A percentile compares a stretch with the other conserved stretches of the same genome.
Evolutionary conservation across 73 alveolate genomes (phyloP).

Genomic region (Stentor coeruleus): DNA sequence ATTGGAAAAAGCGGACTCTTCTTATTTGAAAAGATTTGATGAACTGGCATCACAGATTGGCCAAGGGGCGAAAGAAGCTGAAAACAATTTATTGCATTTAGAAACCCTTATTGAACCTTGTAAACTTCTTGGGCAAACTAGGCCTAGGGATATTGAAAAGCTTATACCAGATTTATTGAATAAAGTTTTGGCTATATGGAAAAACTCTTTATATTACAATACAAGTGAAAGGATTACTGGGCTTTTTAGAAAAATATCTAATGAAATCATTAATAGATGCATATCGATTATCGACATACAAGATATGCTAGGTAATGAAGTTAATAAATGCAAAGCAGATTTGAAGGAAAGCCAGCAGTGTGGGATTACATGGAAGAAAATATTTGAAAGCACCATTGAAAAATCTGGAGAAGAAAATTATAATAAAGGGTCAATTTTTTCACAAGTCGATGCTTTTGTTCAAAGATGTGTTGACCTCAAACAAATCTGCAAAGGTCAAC

Average conservation of each 20-base stretch:
- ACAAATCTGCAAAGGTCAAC: conserved; percentile 97
- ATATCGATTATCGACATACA: conserved; percentile 72
- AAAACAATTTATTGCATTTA: conserved; percentile 71
- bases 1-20: conserved; percentile 64
- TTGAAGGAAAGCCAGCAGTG: conserved; percentile 83
- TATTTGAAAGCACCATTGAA: conserved; percentile 45
- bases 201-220: conserved; percentile 80
- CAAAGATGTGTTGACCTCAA: conserved; percentile 97
- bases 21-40: conserved; percentile 68
- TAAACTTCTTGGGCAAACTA: conserved; percentile 66
- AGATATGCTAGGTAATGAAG: conserved; percentile 90
- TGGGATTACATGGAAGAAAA: conserved; percentile 88
- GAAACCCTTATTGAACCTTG: conserved; percentile 81
- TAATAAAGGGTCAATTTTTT: conserved; percentile 93
- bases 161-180: conserved; percentile 79
- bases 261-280: conserved; percentile 86
- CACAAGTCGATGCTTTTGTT: conserved; percentile 99
- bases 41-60: conserved; percentile 74
- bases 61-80: conserved; percentile 79
- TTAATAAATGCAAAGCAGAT: conserved; percentile 86
- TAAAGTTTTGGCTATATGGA: conserved; percentile 81
- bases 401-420: neutral
- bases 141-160: conserved; percentile 83
- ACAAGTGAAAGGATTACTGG: conserved; percentile 88
- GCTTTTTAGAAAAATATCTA: conserved; percentile 87